Conservation (phyloP, 108 stramenopile genomes). For the Fistulifera solaris region DNA sequence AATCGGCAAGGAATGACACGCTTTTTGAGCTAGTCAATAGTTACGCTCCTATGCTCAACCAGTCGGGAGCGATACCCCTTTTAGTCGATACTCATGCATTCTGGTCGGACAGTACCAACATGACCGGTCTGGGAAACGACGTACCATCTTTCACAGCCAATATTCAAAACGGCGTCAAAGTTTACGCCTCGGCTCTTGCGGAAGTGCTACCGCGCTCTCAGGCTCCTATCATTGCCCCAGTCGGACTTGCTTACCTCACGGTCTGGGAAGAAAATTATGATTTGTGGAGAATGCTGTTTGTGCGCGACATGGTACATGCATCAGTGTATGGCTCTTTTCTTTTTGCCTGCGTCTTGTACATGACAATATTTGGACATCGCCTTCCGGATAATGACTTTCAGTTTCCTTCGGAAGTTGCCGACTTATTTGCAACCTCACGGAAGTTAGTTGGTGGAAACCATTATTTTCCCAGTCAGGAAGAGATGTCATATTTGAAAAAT, state of each 20-base stretch:
- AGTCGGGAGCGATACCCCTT: slow-evolving; percentile 26
- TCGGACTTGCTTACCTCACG: slow-evolving; percentile 40
- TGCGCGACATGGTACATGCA: slow-evolving; percentile 39
- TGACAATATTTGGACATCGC: slow-evolving; percentile 24
- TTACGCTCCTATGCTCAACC: slow-evolving; percentile 27
- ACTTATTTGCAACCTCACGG: slow-evolving; percentile 25
- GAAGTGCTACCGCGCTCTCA: slow-evolving; percentile 18
- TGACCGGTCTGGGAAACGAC: slow-evolving; percentile 30
- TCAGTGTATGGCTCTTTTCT: slow-evolving; percentile 36
- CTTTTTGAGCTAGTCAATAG: slow-evolving; percentile 24
- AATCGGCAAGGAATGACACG: slow-evolving; percentile 22
- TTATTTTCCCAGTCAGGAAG: slow-evolving; percentile 22
- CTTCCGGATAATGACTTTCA: slow-evolving; percentile 28
- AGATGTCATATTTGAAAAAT: slow-evolving; percentile 25
- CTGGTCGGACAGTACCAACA: slow-evolving; percentile 20
- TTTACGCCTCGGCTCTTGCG: slow-evolving; percentile 24
- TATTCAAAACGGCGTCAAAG: slow-evolving; percentile 32
- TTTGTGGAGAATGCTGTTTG: slow-evolving; percentile 33
- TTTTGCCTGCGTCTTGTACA: slow-evolving; percentile 34
- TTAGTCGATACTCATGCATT: slow-evolving; percentile 42
- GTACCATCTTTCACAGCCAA: slow-evolving; percentile 34
- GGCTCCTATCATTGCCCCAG: slow-evolving; percentile 34
- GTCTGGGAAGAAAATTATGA: slow-evolving; percentile 39
- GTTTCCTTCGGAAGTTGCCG: slow-evolving; percentile 16
- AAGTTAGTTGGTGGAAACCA: slow-evolving; percentile 9